phyloP scores from a whole-genome alignment of 106 monocot species.

The Dendrobium officinale region DNA sequence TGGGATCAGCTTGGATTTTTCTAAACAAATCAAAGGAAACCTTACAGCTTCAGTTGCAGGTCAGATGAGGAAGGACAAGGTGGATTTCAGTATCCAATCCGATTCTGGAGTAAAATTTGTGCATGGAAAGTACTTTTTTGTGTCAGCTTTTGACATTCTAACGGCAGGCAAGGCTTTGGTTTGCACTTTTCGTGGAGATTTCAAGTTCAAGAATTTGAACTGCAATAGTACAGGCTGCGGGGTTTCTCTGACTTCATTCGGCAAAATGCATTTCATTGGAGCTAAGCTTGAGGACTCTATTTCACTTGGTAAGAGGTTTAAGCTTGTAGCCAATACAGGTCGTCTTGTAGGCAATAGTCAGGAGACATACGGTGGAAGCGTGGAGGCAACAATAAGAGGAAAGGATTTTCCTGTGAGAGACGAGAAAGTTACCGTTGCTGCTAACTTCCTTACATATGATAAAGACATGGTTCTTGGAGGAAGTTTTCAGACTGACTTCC shows the following conservation, averaged over 20 bases:
- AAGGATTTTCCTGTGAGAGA: conserved; percentile 83
- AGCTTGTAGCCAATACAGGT: conserved; percentile 41
- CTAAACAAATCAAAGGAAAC: conserved; percentile 29
- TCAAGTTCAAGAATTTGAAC: conserved; percentile 25
- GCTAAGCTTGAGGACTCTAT: conserved; percentile 73
- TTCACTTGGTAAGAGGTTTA: conserved; percentile 40
- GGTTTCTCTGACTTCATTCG: conserved; percentile 55
- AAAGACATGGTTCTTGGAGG: conserved; percentile 67
- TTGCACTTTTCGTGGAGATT: conserved; percentile 49
- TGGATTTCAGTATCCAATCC: conserved; percentile 50
- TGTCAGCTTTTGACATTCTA: conserved; percentile 53
- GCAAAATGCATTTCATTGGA: conserved; percentile 38
- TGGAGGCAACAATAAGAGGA: conserved; percentile 56
- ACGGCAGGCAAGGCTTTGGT: conserved; percentile 50
- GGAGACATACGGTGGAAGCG: conserved; percentile 52
- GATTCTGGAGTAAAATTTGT: conserved; percentile 38
- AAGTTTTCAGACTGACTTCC: conserved; percentile 59
- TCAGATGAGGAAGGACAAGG: conserved; percentile 84
- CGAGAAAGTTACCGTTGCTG: conserved; percentile 42
- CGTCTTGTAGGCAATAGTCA: conserved; percentile 40
- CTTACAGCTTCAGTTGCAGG: conserved; percentile 39
- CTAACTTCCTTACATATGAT: conserved; percentile 46
- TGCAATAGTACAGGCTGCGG: conserved; percentile 49
- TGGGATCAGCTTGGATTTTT: conserved; percentile 63
- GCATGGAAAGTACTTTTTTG: conserved; percentile 18